A percentile compares a stretch with the other conserved stretches of the same genome.
phyloP scores from a whole-genome alignment of 225 moss, liverwort and hornwort genomes.

The Anthoceros angustus region DNA sequence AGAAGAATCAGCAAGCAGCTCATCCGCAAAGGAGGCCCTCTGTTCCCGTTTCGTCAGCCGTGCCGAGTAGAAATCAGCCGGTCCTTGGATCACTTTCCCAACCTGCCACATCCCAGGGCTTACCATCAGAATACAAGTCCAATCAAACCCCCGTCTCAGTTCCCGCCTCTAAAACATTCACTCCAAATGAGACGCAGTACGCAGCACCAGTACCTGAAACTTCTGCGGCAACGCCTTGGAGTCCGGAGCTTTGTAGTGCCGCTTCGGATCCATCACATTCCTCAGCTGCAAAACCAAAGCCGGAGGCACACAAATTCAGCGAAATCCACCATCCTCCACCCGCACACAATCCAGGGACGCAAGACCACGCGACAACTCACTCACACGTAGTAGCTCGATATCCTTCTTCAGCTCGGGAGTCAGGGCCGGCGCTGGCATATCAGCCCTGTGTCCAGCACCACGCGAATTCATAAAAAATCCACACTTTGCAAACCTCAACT shows the following conservation, averaged over 20 bases:
- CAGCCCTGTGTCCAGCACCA: slow-evolving; percentile 29
- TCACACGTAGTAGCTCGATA: slow-evolving; percentile 52
- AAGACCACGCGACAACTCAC: neutral
- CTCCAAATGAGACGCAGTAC: neutral
- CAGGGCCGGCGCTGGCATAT: slow-evolving; percentile 59
- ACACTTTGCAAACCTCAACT: neutral
- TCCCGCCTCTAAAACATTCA: neutral
- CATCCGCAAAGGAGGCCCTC: slow-evolving; percentile 74
- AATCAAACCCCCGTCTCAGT: neutral
- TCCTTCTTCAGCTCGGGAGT: slow-evolving; percentile 70
- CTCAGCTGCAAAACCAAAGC: slow-evolving; percentile 35
- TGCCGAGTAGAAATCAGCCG: slow-evolving; percentile 69
- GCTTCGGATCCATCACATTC: slow-evolving; percentile 69
- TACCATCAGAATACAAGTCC: neutral
- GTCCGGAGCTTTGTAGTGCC: slow-evolving; percentile 86
- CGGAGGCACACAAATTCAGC: neutral
- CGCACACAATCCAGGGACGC: neutral
- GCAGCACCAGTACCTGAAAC: slow-evolving; percentile 35
- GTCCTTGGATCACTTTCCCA: slow-evolving; percentile 69
- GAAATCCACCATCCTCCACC: neutral
- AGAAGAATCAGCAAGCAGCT: slow-evolving; percentile 47
- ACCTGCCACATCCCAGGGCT: slow-evolving; percentile 18
- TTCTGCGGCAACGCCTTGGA: slow-evolving; percentile 58
- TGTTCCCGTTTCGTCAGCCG: slow-evolving; percentile 89
- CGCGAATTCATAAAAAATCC: neutral